These are phyloP conservation scores for Litchi chinensis DNA, from an alignment of 345 rosid genomes.

Conservation along the genomic window DNA sequence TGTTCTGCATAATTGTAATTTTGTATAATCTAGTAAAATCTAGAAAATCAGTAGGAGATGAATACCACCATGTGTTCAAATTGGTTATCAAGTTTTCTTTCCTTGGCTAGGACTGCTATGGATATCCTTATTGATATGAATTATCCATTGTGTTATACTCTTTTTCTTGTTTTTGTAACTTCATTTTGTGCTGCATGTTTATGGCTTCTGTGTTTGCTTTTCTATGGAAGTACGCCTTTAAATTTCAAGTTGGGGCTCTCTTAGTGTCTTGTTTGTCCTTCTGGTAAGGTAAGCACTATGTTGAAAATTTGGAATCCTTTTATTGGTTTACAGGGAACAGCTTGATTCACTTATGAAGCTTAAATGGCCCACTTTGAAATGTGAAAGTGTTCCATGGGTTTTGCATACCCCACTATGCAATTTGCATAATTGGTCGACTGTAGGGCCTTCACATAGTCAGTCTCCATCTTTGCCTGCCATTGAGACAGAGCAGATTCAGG, in stretches of 20 bases:
- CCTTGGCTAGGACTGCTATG: conserved; percentile 27
- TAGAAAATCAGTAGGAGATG: conserved; percentile 21
- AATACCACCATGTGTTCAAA: conserved; percentile 18
- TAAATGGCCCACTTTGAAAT: conserved; percentile 68
- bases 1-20: conserved; percentile 44
- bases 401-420: conserved; percentile 65
- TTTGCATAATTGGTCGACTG: conserved; percentile 69
- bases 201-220: conserved; percentile 16
- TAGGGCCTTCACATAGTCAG: conserved; percentile 46
- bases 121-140: conserved; percentile 24
- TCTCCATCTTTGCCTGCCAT: conserved; percentile 40
- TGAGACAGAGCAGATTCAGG: conserved; percentile 51
- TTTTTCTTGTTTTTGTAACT: background rate
- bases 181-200: conserved; percentile 13
- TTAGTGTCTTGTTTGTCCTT: conserved; percentile 26
- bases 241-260: conserved; percentile 6
- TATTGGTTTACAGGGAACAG: conserved; percentile 89
- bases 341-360: conserved; percentile 79
- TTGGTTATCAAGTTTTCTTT: conserved; percentile 22
- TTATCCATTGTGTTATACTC: conserved; percentile 8
- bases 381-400: conserved; percentile 80
- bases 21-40: conserved; percentile 34
- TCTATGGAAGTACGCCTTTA: conserved; percentile 12
- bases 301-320: conserved; percentile 52
- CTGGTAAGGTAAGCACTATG: conserved; percentile 22